Evolutionary conservation across 2,329 filamentous ascomycete genomes (phyloP).

Genomic region (Phaeosphaeriaceae sp.): DNA sequence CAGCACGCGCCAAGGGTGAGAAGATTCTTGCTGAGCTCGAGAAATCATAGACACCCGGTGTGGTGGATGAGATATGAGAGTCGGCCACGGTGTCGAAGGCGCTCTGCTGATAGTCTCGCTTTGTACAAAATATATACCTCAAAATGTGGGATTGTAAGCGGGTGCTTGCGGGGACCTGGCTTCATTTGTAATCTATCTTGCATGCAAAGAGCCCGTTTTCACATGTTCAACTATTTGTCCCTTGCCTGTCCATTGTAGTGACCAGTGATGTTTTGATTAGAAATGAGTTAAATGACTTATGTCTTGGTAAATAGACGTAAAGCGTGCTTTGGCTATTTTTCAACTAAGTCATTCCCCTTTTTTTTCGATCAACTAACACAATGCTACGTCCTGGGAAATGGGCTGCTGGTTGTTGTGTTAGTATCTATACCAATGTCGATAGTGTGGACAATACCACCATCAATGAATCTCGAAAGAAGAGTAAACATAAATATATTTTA

Average conservation of each 20-base stretch:
- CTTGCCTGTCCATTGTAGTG: neutral
- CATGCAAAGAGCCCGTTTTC: constrained; percentile 47
- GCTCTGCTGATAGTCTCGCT: constrained; percentile 42
- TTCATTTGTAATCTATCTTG: constrained; percentile 49
- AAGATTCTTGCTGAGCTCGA: constrained; percentile 98
- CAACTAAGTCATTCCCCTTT: too few relatives aligned
- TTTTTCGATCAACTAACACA: too few relatives aligned
- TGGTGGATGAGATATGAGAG: constrained; percentile 43
- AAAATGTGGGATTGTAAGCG: constrained; percentile 42
- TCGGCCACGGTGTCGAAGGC: constrained; percentile 40
- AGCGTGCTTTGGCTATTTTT: too few relatives aligned
- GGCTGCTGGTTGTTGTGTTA: too few relatives aligned
- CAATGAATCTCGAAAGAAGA: neutral
- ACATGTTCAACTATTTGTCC: constrained; percentile 24
- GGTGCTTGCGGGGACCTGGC: constrained; percentile 44
- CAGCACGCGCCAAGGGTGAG: constrained; percentile 95
- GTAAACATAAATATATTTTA: constrained; percentile 1
- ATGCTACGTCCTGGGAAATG: too few relatives aligned
- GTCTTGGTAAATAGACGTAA: too few relatives aligned
- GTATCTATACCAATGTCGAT: too few relatives aligned
- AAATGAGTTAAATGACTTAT: too few relatives aligned
- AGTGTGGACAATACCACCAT: neutral
- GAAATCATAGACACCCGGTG: constrained; percentile 46
- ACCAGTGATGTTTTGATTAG: neutral
- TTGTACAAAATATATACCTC: constrained; percentile 49